Evolutionary conservation across 2,329 filamentous ascomycete genomes (phyloP), one percentile per base, ranked within the genome.

Genomic region (Niveomyces coronatus): DNA sequence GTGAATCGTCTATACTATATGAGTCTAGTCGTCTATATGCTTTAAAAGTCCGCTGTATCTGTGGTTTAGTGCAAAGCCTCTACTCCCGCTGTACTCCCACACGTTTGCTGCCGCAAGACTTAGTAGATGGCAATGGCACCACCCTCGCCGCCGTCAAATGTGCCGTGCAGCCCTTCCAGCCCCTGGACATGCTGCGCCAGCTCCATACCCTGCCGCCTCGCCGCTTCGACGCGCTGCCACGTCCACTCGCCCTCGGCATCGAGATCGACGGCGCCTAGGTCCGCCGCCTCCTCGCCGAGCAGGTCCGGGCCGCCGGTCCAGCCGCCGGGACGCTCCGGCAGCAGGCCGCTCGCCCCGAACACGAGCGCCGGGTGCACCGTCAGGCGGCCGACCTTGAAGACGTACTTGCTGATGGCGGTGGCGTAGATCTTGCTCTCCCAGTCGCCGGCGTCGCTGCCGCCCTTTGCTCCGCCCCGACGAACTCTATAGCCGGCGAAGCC

Each of bases 301-400:
- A 64, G 65, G 29, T 60, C 55, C 20, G 63, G 62, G 13, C 66
- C 66, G 37, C 61, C 53, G 6, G 62, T 61, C 76, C 76, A 80
- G 16, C 79, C 80, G 9, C 72, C 77, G 0, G 86, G 85, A 33
- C 79, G 70, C 41, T 71, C 63, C 0, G 91, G 91, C 35, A 96
- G 63, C 54, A 95, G 65, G 2, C 79, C 77, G 35, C 80, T 81
- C 24, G 79, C 73, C 30, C 74, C 67, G 18, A 96, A 67, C 7
- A 89, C 68, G 32, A 83, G 68, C 48, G 87, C 82, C 0, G 91
- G 88, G 46, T 88, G 77, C 4, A 96, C 76, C 0, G 89, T 96
- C 51, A 91, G 68, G 17, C 89, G 70, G 1, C 82, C 84, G 40
- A 86, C 69, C 65, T 89, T 89, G 56, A 85, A 79, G 28, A 89